These are phyloP conservation scores for Saccharomycopsis phalli DNA, from an alignment of 1,139 yeast genomes.

Conservation along the genomic window DNA sequence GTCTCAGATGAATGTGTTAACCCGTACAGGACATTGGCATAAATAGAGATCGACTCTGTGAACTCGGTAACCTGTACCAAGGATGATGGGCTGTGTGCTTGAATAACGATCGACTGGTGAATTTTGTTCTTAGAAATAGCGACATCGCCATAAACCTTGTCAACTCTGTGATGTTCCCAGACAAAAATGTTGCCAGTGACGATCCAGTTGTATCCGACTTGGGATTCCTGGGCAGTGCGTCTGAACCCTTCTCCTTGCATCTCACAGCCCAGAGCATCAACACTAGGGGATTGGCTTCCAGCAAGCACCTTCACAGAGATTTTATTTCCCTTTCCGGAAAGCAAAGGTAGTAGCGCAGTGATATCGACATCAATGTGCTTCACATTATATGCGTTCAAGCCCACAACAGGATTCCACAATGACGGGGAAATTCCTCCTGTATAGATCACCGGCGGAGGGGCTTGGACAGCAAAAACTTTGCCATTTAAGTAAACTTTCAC, in stretches of 20 bases:
- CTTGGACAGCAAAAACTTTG: conserved; percentile 37
- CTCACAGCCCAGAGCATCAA: background rate
- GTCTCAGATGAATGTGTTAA: no score
- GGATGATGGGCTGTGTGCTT: background rate
- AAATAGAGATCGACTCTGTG: conserved; percentile 10
- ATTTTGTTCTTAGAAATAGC: background rate
- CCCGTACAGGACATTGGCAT: conserved; percentile 8
- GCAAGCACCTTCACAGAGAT: conserved; percentile 47
- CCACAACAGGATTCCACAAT: conserved; percentile 72
- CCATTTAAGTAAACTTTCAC: conserved; percentile 45
- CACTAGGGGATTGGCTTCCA: conserved; percentile 29
- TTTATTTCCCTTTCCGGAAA: conserved; percentile 38
- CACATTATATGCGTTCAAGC: conserved; percentile 63
- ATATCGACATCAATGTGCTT: conserved; percentile 58
- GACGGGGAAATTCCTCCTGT: conserved; percentile 77
- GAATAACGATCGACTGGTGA: background rate
- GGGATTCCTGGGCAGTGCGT: background rate
- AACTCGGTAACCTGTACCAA: conserved; percentile 20
- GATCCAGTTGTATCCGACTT: conserved; percentile 54
- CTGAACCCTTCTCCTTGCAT: background rate
- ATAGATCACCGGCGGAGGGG: conserved; percentile 56
- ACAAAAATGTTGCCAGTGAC: conserved; percentile 55
- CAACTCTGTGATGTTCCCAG: conserved; percentile 37
- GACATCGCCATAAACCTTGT: background rate
- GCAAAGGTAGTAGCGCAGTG: conserved; percentile 53